phyloP scores from a whole-genome alignment of 169 alveolate species.

The Plasmodium gaboni region DNA sequence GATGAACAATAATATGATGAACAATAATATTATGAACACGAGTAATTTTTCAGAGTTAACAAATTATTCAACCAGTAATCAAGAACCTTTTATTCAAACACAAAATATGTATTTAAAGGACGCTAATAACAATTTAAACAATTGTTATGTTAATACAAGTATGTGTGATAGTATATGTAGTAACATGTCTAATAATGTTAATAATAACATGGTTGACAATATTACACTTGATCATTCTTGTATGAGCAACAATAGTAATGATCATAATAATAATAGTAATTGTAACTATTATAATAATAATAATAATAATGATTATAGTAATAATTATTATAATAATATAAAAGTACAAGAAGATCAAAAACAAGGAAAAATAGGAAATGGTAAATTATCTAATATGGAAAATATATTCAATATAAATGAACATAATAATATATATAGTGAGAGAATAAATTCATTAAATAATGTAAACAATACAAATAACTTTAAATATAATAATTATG shows the following conservation, averaged over 20 bases:
- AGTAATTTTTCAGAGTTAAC: too few relatives aligned
- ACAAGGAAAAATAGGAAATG: background rate
- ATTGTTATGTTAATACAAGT: too few relatives aligned
- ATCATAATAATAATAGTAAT: background rate
- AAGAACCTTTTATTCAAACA: too few relatives aligned
- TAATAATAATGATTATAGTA: background rate
- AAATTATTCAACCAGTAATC: too few relatives aligned
- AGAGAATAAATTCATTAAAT: background rate
- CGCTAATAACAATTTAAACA: too few relatives aligned
- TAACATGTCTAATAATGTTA: too few relatives aligned
- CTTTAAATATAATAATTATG: conserved; percentile 5
- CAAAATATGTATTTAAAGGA: too few relatives aligned
- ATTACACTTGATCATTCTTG: too few relatives aligned
- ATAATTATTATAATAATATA: background rate
- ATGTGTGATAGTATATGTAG: too few relatives aligned
- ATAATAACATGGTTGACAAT: too few relatives aligned
- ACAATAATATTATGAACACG: too few relatives aligned
- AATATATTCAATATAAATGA: conserved; percentile 5
- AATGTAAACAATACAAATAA: background rate
- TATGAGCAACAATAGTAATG: background rate
- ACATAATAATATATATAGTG: conserved; percentile 4
- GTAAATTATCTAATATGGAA: background rate
- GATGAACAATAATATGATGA: too few relatives aligned
- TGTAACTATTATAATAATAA: background rate
- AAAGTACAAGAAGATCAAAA: conserved; percentile 1